Evolutionary conservation across 2,329 filamentous ascomycete genomes (phyloP), one percentile per base, ranked within the genome.

Genomic region (Aureobasidium uvarum): DNA sequence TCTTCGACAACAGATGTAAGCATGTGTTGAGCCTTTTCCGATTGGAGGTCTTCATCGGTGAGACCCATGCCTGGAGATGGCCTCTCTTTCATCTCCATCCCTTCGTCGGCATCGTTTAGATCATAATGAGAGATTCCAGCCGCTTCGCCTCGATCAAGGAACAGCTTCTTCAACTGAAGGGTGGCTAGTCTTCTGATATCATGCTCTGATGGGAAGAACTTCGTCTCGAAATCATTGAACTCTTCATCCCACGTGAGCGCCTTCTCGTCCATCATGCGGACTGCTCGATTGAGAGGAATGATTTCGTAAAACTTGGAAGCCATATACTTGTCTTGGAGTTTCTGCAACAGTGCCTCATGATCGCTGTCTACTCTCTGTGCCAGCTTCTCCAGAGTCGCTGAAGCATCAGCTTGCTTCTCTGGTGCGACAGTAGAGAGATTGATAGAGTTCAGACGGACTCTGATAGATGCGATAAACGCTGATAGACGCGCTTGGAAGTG

Each of bases 281-380:
- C 86, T 8, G 94, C 90, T 66, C 89, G 85, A 71, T 98, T 99
- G 68, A 99, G 84, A 0, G 96, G 95, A 58, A 98, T 93, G 64
- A 97, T 89, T 77, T 99, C 95, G 80, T 96, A 99, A 74, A 98
- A 98, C 73, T 92, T 93, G 2, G 93, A 96, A 69, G 88, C 88
- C 79, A 95, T 92, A 74, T 99, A 99, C 68, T 91, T 91, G 39
- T 93, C 88, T 75, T 97, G 92, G 11, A 99, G 81, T 68, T 91
- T 90, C 62, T 85, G 85, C 59, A 92, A 82, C 62, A 98, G 81
- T 63, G 84, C 82, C 5, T 84, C 80, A 71, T 96, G 89, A 68
- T 99, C 94, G 43, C 96, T 92, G 67, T 92, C 89, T 0, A 91
- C 91, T 70, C 89, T 91, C 72, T 89, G 90, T 41, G 84, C 86